Conservation (phyloP, 805 yeast genomes). For the Starmerella lactis-condensi region DNA sequence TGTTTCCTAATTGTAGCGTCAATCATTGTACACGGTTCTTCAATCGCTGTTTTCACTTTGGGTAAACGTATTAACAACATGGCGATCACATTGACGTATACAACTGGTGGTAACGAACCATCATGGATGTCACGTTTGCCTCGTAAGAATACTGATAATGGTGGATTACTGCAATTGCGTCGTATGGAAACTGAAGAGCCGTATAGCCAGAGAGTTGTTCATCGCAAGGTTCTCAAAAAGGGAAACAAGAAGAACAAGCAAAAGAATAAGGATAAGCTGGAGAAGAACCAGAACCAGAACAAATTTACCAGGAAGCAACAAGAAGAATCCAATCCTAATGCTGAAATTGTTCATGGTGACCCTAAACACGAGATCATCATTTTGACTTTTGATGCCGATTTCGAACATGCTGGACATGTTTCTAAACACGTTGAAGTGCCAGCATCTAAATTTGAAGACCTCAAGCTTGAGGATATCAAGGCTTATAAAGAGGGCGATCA, state of each 20-base stretch:
- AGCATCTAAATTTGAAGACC: constrained; percentile 13
- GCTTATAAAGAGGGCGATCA: constrained; percentile 54
- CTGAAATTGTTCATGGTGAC: neutral
- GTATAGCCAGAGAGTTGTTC: neutral
- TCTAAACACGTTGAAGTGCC: constrained; percentile 13
- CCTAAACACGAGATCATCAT: constrained; percentile 4
- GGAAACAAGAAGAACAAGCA: neutral
- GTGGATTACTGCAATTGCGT: constrained; percentile 60
- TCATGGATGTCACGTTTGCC: constrained; percentile 80
- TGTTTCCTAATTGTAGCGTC: constrained; percentile 67
- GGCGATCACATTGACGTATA: constrained; percentile 76
- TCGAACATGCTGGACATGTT: constrained; percentile 7
- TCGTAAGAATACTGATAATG: constrained; percentile 36
- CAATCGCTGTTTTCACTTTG: constrained; percentile 56
- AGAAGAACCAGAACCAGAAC: neutral
- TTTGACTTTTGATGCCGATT: constrained; percentile 10
- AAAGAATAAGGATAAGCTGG: neutral
- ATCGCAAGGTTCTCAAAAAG: constrained; percentile 2
- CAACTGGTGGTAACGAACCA: constrained; percentile 40
- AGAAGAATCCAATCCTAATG: neutral
- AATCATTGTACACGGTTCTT: constrained; percentile 77
- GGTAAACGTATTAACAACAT: constrained; percentile 82
- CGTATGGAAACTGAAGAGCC: constrained; percentile 55
- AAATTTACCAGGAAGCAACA: neutral
- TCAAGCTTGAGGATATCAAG: constrained; percentile 18